These are phyloP conservation scores for Coemansia biformis DNA, from an alignment of 192 early-diverging fungal genomes.

Conservation along the genomic window DNA sequence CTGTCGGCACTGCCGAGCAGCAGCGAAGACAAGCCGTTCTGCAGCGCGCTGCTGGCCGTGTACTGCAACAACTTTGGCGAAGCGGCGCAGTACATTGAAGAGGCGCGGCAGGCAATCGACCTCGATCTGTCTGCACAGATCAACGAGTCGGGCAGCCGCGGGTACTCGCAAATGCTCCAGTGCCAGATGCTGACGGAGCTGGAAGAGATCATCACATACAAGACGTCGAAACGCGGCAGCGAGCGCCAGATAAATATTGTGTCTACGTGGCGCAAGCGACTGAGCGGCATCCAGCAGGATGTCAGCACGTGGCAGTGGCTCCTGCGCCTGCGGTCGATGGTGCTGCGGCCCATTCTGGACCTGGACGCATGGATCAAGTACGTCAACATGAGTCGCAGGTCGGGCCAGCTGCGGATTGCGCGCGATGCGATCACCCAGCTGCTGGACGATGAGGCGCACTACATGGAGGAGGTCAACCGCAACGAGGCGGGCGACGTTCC, in stretches of 20 bases:
- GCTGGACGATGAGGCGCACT: conserved; percentile 23
- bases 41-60: conserved; percentile 79
- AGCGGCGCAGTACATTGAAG: conserved; percentile 70
- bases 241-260: conserved; percentile 71
- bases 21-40: conserved; percentile 69
- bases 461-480: conserved; percentile 19
- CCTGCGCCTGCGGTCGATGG: conserved; percentile 80
- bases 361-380: conserved; percentile 96
- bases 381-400: conserved; percentile 88
- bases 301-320: conserved; percentile 95
- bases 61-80: conserved; percentile 72
- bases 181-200: conserved; percentile 97
- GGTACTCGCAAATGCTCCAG: conserved; percentile 80
- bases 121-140: conserved; percentile 82
- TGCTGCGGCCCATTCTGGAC: conserved; percentile 84
- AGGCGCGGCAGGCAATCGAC: conserved; percentile 79
- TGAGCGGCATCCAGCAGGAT: conserved; percentile 84
- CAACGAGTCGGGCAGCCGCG: conserved; percentile 90
- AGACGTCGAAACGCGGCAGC: conserved; percentile 71
- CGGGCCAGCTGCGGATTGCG: conserved; percentile 56
- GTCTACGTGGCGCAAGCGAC: conserved; percentile 77
- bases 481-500: conserved; percentile 12
- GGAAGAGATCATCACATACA: conserved; percentile 93
- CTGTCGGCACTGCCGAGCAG: conserved; percentile 71
- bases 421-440: conserved; percentile 35